Evolutionary conservation across 345 rosid species (phyloP), one percentile per base, ranked within the genome.

Genomic region (Lumnitzera littorea): DNA sequence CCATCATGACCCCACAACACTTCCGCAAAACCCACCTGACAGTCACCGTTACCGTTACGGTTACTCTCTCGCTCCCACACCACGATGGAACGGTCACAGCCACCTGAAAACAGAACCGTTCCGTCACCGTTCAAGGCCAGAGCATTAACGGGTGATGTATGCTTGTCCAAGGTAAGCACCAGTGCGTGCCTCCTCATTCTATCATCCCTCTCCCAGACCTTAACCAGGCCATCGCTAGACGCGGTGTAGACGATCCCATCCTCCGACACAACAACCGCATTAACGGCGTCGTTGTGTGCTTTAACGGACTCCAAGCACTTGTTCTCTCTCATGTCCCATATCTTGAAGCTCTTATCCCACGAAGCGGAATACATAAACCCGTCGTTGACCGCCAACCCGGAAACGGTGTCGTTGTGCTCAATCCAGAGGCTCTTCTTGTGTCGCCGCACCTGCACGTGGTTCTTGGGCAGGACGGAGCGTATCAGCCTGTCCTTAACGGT

Each of bases 321-420:
- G 12, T 20, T 48, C 50, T 60, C 69, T 11, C 29, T 31, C 24
- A 56, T 48, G 47, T 63, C 54, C 86, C 81, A 82, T 54, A 63
- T 65, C 79, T 82, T 78, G 41, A 82, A 69, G 55, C 78, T 76
- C 62, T 65, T 71, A 47, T 82, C 83, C 86, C 86, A 82, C 4
- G 81, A 82, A 60, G 69, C 81, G 1, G 86, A 78, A 23, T 76
- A 78, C 66, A 76, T 60, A 17, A 76, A 31, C 24, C 75, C 81
- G 16, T 68, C 60, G 31, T 70, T 63, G 25, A 78, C 57, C 1
- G 54, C 76, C 24, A 76, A 50, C 36, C 75, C 71, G 2, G 80
- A 76, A 62, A 78, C 81, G 3, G 84, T 11, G 48, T 82, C 83
- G 65, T 72, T 62, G 65, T 82, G 86, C 47, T 82, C 67, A 11